Conservation (phyloP, 192 early-diverging fungal genomes). For the Physocladia obscura region DNA sequence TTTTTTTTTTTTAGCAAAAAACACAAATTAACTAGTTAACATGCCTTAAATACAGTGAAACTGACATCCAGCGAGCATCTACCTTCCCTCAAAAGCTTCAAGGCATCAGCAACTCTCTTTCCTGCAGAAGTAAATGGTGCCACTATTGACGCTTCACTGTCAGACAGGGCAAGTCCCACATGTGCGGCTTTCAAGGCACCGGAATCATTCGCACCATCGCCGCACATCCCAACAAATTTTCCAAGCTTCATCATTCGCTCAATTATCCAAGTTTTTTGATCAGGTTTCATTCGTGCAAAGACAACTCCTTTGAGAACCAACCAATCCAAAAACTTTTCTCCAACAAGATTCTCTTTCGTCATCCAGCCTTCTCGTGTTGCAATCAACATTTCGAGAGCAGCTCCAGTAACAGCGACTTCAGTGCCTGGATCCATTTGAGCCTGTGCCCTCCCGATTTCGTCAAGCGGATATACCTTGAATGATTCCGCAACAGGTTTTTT, state of each 20-base stretch:
- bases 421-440: conserved; percentile 12
- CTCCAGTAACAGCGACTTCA: conserved; percentile 71
- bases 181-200: conserved; percentile 83
- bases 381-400: conserved; percentile 61
- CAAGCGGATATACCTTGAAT: conserved; percentile 19
- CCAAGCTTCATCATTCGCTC: conserved; percentile 71
- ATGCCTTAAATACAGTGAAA: conserved; percentile 74
- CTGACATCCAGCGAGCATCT: conserved; percentile 75
- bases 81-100: conserved; percentile 71
- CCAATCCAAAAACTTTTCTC: conserved; percentile 38
- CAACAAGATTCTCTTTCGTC: conserved; percentile 21
- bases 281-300: conserved; percentile 77
- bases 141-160: conserved; percentile 82
- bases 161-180: conserved; percentile 79
- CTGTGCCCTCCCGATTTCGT: conserved; percentile 24
- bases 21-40: too few species aligned
- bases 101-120: conserved; percentile 52
- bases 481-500: conserved; percentile 13
- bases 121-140: conserved; percentile 76
- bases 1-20: too few species aligned
- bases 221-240: conserved; percentile 79
- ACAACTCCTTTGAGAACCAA: conserved; percentile 64
- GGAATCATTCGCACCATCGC: conserved; percentile 84
- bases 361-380: conserved; percentile 28
- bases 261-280: conserved; percentile 73